Evolutionary conservation across 1,284 basidiomycete species (phyloP).

Genomic region (Cutaneotrichosporon daszewskae): DNA sequence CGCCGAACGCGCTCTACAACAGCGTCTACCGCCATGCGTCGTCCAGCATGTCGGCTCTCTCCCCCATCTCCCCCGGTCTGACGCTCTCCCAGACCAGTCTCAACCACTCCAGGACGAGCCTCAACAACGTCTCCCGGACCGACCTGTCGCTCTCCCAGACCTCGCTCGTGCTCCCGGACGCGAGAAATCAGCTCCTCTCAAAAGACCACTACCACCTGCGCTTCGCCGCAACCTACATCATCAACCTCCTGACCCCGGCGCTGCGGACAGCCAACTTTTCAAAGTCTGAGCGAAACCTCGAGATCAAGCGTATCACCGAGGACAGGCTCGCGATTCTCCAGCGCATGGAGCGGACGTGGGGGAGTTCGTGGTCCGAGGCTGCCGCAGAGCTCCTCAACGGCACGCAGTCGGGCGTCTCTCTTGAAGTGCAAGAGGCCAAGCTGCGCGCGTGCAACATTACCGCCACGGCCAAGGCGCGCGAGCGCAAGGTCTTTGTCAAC

Average conservation of each 20-base stretch:
- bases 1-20: constrained; percentile 4
- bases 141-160: constrained; percentile 16
- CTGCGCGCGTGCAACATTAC: constrained; percentile 50
- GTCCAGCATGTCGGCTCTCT: background rate
- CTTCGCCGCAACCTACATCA: constrained; percentile 36
- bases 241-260: constrained; percentile 34
- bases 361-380: constrained; percentile 51
- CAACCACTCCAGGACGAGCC: constrained; percentile 1
- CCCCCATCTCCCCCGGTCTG: constrained; percentile 6
- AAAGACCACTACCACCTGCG: constrained; percentile 42
- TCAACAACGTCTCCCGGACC: constrained; percentile 7
- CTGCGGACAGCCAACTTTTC: constrained; percentile 24
- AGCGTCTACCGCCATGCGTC: constrained; percentile 3
- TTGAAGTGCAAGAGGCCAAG: constrained; percentile 43
- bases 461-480: constrained; percentile 62
- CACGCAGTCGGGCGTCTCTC: constrained; percentile 11
- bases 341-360: constrained; percentile 67
- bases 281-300: constrained; percentile 25
- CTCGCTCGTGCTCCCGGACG: constrained; percentile 10
- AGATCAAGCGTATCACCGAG: constrained; percentile 58
- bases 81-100: constrained; percentile 5
- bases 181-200: constrained; percentile 19
- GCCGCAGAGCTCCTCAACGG: constrained; percentile 17
- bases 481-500: constrained; percentile 63
- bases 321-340: constrained; percentile 57